Evolutionary conservation across 257 asterid genomes (phyloP).

Genomic region (Leonotis leonurus): DNA sequence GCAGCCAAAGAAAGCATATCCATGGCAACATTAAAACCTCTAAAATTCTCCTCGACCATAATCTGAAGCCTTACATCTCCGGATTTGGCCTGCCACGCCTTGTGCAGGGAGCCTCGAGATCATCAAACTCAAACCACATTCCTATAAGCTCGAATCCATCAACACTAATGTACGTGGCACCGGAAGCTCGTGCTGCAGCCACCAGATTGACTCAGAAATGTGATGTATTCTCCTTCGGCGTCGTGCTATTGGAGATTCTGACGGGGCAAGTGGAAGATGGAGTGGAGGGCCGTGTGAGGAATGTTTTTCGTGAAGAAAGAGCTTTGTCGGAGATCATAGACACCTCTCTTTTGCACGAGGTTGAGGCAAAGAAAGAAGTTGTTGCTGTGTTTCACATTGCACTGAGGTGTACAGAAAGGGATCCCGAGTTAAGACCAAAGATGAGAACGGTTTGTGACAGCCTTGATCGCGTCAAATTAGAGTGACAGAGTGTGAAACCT

Average conservation of each 20-base stretch:
- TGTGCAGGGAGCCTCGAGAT: slow-evolving; percentile 32
- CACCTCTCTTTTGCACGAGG: slow-evolving; percentile 66
- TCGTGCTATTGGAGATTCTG: slow-evolving; percentile 68
- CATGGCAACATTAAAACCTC: slow-evolving; percentile 82
- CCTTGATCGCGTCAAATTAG: slow-evolving; percentile 53
- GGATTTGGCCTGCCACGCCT: slow-evolving; percentile 83
- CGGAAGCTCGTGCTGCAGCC: slow-evolving; percentile 9
- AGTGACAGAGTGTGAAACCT: slow-evolving; percentile 30
- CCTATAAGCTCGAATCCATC: not conserved
- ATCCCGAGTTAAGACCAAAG: slow-evolving; percentile 83
- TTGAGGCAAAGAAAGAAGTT: slow-evolving; percentile 80
- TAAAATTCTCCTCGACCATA: slow-evolving; percentile 73
- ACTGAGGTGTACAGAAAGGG: slow-evolving; percentile 65
- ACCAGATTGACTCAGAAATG: slow-evolving; percentile 60
- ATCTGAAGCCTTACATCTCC: slow-evolving; percentile 63
- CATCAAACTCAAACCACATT: slow-evolving; percentile 25
- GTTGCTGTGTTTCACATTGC: slow-evolving; percentile 77
- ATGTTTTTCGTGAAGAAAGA: slow-evolving; percentile 63
- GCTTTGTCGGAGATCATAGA: slow-evolving; percentile 80
- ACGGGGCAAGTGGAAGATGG: slow-evolving; percentile 55
- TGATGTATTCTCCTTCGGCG: slow-evolving; percentile 78
- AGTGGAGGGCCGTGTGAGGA: slow-evolving; percentile 62
- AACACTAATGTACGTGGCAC: not conserved
- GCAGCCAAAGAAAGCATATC: slow-evolving; percentile 47
- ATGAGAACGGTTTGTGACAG: slow-evolving; percentile 75